phyloP scores from a whole-genome alignment of 768 basidiomycete genomes.

The Xerocomellus intermedius region DNA sequence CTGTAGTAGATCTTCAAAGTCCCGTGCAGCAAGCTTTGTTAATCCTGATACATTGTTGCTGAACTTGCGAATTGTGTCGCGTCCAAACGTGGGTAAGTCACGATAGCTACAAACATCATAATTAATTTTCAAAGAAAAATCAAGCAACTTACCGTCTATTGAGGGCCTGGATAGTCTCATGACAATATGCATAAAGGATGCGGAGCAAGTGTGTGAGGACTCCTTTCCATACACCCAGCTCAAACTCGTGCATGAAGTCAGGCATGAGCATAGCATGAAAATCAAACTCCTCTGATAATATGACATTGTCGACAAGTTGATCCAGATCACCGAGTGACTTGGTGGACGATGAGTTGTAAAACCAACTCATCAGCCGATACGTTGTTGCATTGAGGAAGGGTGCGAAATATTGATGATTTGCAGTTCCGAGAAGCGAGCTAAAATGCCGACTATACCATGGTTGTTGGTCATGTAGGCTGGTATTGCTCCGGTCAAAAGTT shows the following conservation, averaged over 20 bases:
- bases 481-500: background rate
- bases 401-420: background rate
- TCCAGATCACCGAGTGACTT: constrained; percentile 11
- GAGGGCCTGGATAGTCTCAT: constrained; percentile 1
- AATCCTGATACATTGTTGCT: constrained; percentile 33
- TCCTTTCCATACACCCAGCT: constrained; percentile 36
- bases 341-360: constrained; percentile 16
- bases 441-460: constrained; percentile 19
- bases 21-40: constrained; percentile 34
- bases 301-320: constrained; percentile 14
- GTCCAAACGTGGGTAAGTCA: constrained; percentile 32
- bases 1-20: constrained; percentile 42
- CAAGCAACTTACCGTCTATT: constrained; percentile 21
- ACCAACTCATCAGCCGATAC: constrained; percentile 27
- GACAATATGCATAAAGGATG: background rate
- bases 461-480: background rate
- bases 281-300: constrained; percentile 17
- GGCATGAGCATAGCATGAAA: constrained; percentile 26
- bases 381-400: constrained; percentile 22
- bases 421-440: background rate
- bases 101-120: background rate
- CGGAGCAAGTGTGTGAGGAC: background rate
- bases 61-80: constrained; percentile 32
- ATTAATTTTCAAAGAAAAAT: no score
- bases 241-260: constrained; percentile 36